Percentiles rank a stretch among this genome's conserved stretches.
Evolutionary conservation across 345 rosid genomes (phyloP).

Genomic region (Corchorus capsularis): DNA sequence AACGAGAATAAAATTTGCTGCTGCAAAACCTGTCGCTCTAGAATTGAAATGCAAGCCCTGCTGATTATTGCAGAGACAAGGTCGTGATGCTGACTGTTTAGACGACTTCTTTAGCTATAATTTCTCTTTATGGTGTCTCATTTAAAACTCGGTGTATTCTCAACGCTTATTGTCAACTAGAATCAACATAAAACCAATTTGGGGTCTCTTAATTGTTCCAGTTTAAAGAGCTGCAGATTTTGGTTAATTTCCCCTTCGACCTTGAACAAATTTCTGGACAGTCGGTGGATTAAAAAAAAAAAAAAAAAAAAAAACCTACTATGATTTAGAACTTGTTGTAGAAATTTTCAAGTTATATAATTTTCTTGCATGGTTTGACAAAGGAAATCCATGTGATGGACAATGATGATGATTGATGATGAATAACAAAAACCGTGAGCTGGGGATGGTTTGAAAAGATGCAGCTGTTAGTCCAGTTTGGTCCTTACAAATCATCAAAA

Average conservation of each 20-base stretch:
- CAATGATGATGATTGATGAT: background rate
- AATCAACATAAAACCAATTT: background rate
- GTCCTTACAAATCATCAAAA: background rate
- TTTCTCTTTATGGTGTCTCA: background rate
- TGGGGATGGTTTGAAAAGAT: background rate
- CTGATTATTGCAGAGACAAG: background rate
- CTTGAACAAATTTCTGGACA: background rate
- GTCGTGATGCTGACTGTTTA: background rate
- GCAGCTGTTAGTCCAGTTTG: background rate
- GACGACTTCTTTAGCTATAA: background rate
- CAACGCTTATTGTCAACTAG: background rate
- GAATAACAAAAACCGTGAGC: background rate
- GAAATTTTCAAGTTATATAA: background rate
- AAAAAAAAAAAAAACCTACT: too few relatives aligned
- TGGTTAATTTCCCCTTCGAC: background rate
- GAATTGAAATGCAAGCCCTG: background rate
- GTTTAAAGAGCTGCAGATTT: background rate
- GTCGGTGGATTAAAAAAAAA: background rate
- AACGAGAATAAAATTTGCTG: background rate
- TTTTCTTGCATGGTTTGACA: background rate
- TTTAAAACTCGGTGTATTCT: constrained; percentile 6
- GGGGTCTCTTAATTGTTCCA: background rate
- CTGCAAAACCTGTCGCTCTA: background rate
- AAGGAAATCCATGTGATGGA: background rate
- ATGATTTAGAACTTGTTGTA: background rate